Base-by-base conservation (phyloP, 2,329 filamentous ascomycete genomes). In the Exutisphaerella laricina region DNA sequence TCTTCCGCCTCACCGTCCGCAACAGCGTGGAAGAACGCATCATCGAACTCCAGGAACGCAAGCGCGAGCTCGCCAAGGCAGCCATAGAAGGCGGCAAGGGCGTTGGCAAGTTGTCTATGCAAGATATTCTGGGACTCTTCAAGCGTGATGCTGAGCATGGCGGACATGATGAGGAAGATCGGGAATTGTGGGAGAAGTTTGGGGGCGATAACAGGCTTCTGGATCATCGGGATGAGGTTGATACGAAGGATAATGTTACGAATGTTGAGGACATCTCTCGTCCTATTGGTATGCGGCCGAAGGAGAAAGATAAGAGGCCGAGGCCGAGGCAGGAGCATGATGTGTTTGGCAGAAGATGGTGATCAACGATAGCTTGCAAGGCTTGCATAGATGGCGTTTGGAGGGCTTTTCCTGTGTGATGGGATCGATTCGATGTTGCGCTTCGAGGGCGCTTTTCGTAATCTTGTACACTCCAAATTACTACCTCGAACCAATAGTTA, bases 101-200 rank as follows among this genome's bases (percentile, higher is more conserved):
- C 47, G 78, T 81, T 12, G 79, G 85, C 62, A 96, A 96, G 70
- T 73, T 98, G 37, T 87, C 84, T 35, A 82, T 97, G 78, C 83
- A 88, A 61, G 92, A 98, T 67, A 94, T 98, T 64, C 75, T 98
- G 65, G 82, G 86, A 37, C 75, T 98, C 43, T 98, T 98, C 70
- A 80, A 79, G 50, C 80, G 81, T 21, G 82, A 87, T 58, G 77
- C 75, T 0, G 77, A 80, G 53, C 62, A 65, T 26, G 68, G 48
- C 16, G 57, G 46, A 17, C 48, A 46, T 12, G 43, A 59, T 35
- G 55, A 70, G 33, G 66, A 68, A 23, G 67, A 67, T 14, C 61
- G 67, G 38, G 68, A 66, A 18, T 66, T 70, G 29, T 63, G 60
- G 48, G 54, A 50, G 46, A 59, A 59, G 48, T 45, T 60, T 57